Evolutionary conservation across 2,329 filamentous ascomycete species (phyloP), one percentile per base, ranked within the genome.

Genomic region (Xylariales sp.): DNA sequence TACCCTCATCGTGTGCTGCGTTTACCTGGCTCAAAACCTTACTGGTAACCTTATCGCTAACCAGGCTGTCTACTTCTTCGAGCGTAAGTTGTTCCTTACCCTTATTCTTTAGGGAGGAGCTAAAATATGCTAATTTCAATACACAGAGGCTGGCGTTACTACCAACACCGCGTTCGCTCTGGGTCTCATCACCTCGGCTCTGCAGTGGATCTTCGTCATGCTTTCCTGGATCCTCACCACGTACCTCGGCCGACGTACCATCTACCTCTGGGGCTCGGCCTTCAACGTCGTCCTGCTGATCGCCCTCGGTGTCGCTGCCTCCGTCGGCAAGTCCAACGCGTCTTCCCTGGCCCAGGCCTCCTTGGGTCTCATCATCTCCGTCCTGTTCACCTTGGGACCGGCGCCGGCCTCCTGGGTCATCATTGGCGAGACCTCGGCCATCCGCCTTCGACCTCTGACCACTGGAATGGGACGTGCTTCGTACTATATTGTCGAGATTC

Each of bases 371-470:
- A 78, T 83, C 48, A 67, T 84, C 51, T 83, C 80, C 19, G 74
- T 85, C 40, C 59, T 82, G 21, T 85, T 82, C 63, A 74, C 71
- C 29, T 57, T 80, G 13, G 77, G 75, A 47, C 77, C 76, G 18
- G 80, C 76, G 2, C 80, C 80, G 32, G 74, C 75, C 28, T 82
- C 79, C 8, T 84, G 74, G 71, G 74, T 78, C 60, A 79, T 83
- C 47, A 83, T 84, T 32, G 78, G 74, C 48, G 80, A 84, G 59
- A 83, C 80, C 3, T 81, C 80, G 0, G 63, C 80, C 35, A 71
- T 83, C 38, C 59, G 65, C 10, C 59, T 69, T 5, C 20, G 35
- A 28, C 36, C 37, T 32, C 40, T 41, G 34, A 39, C 42, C 5
- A 39, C 40, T 15, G 42, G 36, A 19, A 21, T 41, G 12, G 42